Evolutionary conservation across 2,329 filamentous ascomycete genomes (phyloP), one percentile per base, ranked within the genome.

Genomic region (Ambrosiella xylebori): DNA sequence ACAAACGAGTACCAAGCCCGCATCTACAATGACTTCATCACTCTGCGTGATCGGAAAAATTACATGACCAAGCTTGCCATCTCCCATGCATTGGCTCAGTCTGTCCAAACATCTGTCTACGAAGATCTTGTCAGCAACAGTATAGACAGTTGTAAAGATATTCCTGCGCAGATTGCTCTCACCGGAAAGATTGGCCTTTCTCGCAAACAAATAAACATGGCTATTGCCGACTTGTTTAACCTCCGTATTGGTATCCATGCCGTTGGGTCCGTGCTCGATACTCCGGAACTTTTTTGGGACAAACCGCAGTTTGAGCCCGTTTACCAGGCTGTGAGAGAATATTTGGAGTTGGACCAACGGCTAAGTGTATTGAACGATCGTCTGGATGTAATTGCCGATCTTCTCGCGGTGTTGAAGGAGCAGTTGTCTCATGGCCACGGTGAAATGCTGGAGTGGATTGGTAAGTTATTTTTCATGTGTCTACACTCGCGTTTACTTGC

Each of bases 1-100:
- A 97, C 93, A 2, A 81, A 86, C 65, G 91, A 97, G 68, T 98
- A 98, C 69, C 94, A 98, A 71, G 88, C 93, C 19, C 85, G 93
- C 56, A 98, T 98, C 69, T 98, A 98, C 78, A 98, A 98, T 71
- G 93, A 98, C 71, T 98, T 98, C 66, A 98, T 98, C 70, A 93
- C 88, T 1, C 72, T 98, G 61, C 79, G 90, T 54, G 91, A 97
- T 65, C 95, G 95, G 71, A 84, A 84, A 66, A 95, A 95, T 70
- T 95, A 97, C 73, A 97, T 97, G 93, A 94, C 86, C 64, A 97
- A 97, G 73, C 76, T 97, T 41, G 89, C 91, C 58, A 97, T 97
- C 67, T 95, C 88, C 13, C 93, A 98, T 72, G 93, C 93, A 2
- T 75, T 98, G 53, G 87, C 91, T 0, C 93, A 98, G 70, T 95